phyloP scores from a whole-genome alignment of 192 early-diverging fungal genomes.

The Gryganskiella cystojenkinii region DNA sequence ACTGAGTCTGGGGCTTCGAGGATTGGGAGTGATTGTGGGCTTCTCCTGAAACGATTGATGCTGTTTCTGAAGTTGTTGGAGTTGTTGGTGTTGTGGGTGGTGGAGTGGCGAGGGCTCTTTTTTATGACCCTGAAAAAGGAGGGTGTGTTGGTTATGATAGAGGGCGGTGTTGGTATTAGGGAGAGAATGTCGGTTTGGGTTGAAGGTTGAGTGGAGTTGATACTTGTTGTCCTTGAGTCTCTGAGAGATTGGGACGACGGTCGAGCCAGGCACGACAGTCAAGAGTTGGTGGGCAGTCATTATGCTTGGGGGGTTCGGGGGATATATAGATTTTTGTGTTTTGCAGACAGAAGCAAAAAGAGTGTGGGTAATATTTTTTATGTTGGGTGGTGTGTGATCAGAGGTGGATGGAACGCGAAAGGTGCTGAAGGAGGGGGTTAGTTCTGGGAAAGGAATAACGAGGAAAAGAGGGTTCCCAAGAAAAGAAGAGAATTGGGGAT shows the following conservation, averaged over 20 bases:
- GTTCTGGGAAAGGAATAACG: too few relatives aligned
- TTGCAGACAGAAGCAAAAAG: too few relatives aligned
- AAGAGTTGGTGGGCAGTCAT: slow-evolving; percentile 1
- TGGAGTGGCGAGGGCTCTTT: slow-evolving; percentile 7
- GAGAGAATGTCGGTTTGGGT: slow-evolving; percentile 29
- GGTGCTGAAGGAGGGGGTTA: too few relatives aligned
- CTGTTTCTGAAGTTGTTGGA: slow-evolving; percentile 13
- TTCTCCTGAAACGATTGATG: slow-evolving; percentile 17
- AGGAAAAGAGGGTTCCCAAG: too few relatives aligned
- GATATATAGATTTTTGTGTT: too few relatives aligned
- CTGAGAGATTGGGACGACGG: slow-evolving; percentile 3
- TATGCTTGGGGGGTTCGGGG: too few relatives aligned
- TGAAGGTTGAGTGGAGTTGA: slow-evolving; percentile 20
- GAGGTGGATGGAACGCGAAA: too few relatives aligned
- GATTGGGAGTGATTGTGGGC: slow-evolving; percentile 1
- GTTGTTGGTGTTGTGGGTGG: slow-evolving; percentile 25
- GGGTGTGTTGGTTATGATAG: slow-evolving; percentile 17
- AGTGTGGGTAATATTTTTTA: too few relatives aligned
- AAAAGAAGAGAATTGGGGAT: too few relatives aligned
- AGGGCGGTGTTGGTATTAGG: slow-evolving; percentile 3
- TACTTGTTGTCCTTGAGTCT: slow-evolving; percentile 24
- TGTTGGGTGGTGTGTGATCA: too few relatives aligned
- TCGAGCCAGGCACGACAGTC: not conserved
- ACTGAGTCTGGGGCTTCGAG: slow-evolving; percentile 23
- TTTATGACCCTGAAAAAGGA: slow-evolving; percentile 6